phyloP scores from a whole-genome alignment of 2,329 filamentous ascomycete species.

The Hypoxylon sp. region DNA sequence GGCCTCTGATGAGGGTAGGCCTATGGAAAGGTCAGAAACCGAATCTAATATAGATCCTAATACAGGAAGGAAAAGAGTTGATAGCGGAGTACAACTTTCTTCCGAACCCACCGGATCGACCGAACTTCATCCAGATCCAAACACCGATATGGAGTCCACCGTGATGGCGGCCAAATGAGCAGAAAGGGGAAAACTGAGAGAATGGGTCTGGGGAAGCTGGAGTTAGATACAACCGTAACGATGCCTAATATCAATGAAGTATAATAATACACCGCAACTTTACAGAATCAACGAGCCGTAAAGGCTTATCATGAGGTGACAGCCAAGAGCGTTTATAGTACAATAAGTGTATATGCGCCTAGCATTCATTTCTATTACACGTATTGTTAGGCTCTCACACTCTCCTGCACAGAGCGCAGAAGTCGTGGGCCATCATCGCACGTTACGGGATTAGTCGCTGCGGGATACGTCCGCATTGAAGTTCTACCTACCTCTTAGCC shows the following conservation, averaged over 20 bases:
- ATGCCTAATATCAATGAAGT: not conserved
- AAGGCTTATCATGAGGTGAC: not conserved
- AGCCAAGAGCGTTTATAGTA: not conserved
- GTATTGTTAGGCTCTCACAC: not conserved
- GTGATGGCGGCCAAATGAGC: conserved; percentile 31
- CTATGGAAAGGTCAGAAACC: conserved; percentile 8
- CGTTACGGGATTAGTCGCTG: not conserved
- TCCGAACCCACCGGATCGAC: conserved; percentile 27
- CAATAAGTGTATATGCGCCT: not conserved
- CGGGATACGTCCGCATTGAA: not conserved
- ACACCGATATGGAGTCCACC: conserved; percentile 13
- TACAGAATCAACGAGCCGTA: not conserved
- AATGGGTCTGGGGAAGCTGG: not conserved
- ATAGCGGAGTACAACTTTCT: conserved; percentile 33
- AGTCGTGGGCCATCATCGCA: not conserved
- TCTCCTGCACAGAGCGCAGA: not conserved
- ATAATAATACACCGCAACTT: not conserved
- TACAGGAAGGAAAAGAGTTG: conserved; percentile 16
- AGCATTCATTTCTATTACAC: not conserved
- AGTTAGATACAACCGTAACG: not conserved
- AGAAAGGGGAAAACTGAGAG: not conserved
- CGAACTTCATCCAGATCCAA: conserved; percentile 28
- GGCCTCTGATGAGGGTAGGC: conserved; percentile 5
- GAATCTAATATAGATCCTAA: conserved; percentile 1
- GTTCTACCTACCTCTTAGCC: not conserved